A percentile compares a stretch with the other conserved stretches of the same genome.
These are phyloP conservation scores for Noccaea caerulescens DNA, from an alignment of 345 rosid genomes.

Conservation along the genomic window DNA sequence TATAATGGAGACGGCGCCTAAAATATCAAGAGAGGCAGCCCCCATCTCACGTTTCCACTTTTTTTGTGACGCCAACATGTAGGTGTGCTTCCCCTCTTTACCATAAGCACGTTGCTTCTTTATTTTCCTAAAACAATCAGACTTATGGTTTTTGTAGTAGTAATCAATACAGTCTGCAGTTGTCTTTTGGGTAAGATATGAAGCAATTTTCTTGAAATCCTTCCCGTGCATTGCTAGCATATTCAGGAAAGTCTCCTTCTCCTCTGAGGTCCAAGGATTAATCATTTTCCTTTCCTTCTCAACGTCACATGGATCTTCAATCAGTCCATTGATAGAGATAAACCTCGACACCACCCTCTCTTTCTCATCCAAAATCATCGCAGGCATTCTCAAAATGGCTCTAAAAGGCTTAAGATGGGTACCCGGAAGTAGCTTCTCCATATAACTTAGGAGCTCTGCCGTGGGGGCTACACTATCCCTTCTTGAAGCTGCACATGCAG, in stretches of 20 bases:
- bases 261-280: slow-evolving; percentile 89
- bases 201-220: slow-evolving; percentile 83
- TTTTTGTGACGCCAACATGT: slow-evolving; percentile 65
- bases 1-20: slow-evolving; percentile 76
- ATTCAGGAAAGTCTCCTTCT: slow-evolving; percentile 73
- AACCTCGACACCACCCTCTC: slow-evolving; percentile 71
- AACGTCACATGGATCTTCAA: slow-evolving; percentile 87
- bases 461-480: slow-evolving; percentile 60
- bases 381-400: slow-evolving; percentile 82
- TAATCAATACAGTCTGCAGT: slow-evolving; percentile 96
- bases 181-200: slow-evolving; percentile 83
- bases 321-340: slow-evolving; percentile 72
- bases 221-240: slow-evolving; percentile 79
- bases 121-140: slow-evolving; percentile 81
- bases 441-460: slow-evolving; percentile 54
- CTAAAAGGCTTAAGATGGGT: slow-evolving; percentile 58
- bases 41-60: slow-evolving; percentile 72
- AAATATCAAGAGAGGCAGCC: slow-evolving; percentile 73
- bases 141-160: slow-evolving; percentile 97
- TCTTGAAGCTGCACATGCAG: slow-evolving; percentile 54
- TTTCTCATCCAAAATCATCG: slow-evolving; percentile 76
- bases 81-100: slow-evolving; percentile 62
- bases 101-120: slow-evolving; percentile 66
- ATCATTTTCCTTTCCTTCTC: slow-evolving; percentile 89
- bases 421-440: slow-evolving; percentile 61